These are phyloP conservation scores for Cicer chorassanicum DNA, from an alignment of 306 rosid genomes.

Conservation along the genomic window DNA sequence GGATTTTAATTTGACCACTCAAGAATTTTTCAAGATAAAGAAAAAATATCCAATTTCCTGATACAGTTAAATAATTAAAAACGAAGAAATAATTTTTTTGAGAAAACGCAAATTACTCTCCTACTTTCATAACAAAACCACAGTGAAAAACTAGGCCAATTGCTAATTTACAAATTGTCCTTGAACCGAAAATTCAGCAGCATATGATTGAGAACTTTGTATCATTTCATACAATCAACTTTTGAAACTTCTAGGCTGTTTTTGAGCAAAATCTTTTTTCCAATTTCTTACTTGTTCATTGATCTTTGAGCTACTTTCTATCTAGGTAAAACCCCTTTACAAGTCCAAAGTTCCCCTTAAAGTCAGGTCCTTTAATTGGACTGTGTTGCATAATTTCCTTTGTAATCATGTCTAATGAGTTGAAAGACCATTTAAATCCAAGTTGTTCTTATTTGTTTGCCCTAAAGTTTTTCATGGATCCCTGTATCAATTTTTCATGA, in stretches of 20 bases:
- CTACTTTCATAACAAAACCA: neutral
- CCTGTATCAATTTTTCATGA: slow-evolving; percentile 2
- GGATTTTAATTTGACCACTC: slow-evolving; percentile 2
- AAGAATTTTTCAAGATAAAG: neutral
- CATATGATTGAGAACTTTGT: neutral
- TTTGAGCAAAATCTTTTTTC: neutral
- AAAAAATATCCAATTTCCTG: slow-evolving; percentile 21
- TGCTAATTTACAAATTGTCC: neutral
- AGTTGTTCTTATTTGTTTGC: slow-evolving; percentile 3
- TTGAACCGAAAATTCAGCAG: neutral
- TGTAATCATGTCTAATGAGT: slow-evolving; percentile 1
- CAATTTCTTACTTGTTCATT: neutral
- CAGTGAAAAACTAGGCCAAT: slow-evolving; percentile 16
- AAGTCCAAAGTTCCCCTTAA: neutral
- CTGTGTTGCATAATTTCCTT: neutral
- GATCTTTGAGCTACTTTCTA: slow-evolving; percentile 10
- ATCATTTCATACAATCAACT: neutral
- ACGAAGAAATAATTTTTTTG: neutral
- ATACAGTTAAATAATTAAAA: slow-evolving; percentile 14
- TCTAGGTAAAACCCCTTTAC: neutral
- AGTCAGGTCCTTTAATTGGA: slow-evolving; percentile 5
- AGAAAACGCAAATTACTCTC: slow-evolving; percentile 20
- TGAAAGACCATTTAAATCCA: neutral
- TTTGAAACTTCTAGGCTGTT: slow-evolving; percentile 13
- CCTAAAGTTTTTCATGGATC: neutral